These are phyloP conservation scores for Mucor plumbeus DNA, from an alignment of 371 early-diverging fungal species.

Conservation along the genomic window DNA sequence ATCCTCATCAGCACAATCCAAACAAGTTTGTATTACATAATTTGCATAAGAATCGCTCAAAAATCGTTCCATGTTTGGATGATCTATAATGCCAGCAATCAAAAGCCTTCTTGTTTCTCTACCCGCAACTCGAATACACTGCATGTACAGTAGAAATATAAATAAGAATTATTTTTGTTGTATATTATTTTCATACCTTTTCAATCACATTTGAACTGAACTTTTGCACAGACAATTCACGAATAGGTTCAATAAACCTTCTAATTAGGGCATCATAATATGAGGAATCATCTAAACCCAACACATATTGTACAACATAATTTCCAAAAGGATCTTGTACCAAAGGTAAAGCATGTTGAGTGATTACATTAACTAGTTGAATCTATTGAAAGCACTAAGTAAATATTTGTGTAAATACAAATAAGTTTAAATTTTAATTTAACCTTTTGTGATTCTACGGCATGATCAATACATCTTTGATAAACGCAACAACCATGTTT, in stretches of 20 bases:
- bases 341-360: conserved; percentile 75
- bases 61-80: conserved; percentile 73
- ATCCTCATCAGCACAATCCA: conserved; percentile 80
- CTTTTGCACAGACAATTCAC: conserved; percentile 84
- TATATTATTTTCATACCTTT: conserved; percentile 53
- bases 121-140: conserved; percentile 83
- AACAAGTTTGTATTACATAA: conserved; percentile 90
- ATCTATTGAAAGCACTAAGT: conserved; percentile 11
- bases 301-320: conserved; percentile 96
- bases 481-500: conserved; percentile 98
- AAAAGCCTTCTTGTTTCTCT: conserved; percentile 68
- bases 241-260: conserved; percentile 80
- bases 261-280: conserved; percentile 74
- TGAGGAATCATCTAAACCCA: conserved; percentile 74
- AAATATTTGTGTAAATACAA: not conserved
- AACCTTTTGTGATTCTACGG: conserved; percentile 69
- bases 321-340: conserved; percentile 97
- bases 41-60: conserved; percentile 89
- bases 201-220: conserved; percentile 94
- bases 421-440: conserved; percentile 3
- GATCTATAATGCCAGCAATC: conserved; percentile 75
- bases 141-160: not conserved
- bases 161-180: not conserved
- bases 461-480: conserved; percentile 95
- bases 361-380: conserved; percentile 82